Conservation (phyloP, 1,284 basidiomycete species). For the Fomitopsis palustris region DNA sequence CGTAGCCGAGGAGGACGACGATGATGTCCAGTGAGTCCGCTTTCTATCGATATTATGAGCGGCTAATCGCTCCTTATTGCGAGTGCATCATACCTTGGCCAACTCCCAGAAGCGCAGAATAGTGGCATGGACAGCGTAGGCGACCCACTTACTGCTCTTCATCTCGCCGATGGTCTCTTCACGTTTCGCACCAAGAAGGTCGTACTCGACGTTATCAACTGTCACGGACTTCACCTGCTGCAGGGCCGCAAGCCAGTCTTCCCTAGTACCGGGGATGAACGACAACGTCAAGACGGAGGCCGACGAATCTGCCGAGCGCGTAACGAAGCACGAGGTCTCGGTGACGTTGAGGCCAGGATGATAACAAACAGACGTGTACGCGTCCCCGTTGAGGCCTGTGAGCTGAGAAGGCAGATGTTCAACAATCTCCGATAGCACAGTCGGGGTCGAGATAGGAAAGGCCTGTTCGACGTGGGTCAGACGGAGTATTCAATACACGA, state of each 20-base stretch:
- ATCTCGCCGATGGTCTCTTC: slow-evolving; percentile 57
- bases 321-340: slow-evolving; percentile 39
- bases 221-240: slow-evolving; percentile 31
- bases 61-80: not conserved
- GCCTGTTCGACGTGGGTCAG: slow-evolving; percentile 10
- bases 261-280: slow-evolving; percentile 47
- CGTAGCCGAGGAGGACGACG: slow-evolving; percentile 92
- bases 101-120: slow-evolving; percentile 85
- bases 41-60: slow-evolving; percentile 45
- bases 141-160: slow-evolving; percentile 81
- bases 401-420: slow-evolving; percentile 43
- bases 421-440: slow-evolving; percentile 46
- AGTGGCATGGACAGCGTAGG: slow-evolving; percentile 80
- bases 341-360: slow-evolving; percentile 20
- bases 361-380: slow-evolving; percentile 28
- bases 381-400: slow-evolving; percentile 35
- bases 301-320: slow-evolving; percentile 29
- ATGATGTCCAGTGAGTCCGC: slow-evolving; percentile 96
- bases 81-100: slow-evolving; percentile 56
- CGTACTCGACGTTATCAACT: slow-evolving; percentile 41
- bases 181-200: slow-evolving; percentile 34
- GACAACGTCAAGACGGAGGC: slow-evolving; percentile 56
- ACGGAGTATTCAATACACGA: no score
- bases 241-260: slow-evolving; percentile 49
- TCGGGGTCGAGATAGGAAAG: slow-evolving; percentile 8